A percentile compares a stretch with the other conserved stretches of the same genome.
Evolutionary conservation across 768 basidiomycete genomes (phyloP).

Genomic region (Rhizopogon salebrosus): DNA sequence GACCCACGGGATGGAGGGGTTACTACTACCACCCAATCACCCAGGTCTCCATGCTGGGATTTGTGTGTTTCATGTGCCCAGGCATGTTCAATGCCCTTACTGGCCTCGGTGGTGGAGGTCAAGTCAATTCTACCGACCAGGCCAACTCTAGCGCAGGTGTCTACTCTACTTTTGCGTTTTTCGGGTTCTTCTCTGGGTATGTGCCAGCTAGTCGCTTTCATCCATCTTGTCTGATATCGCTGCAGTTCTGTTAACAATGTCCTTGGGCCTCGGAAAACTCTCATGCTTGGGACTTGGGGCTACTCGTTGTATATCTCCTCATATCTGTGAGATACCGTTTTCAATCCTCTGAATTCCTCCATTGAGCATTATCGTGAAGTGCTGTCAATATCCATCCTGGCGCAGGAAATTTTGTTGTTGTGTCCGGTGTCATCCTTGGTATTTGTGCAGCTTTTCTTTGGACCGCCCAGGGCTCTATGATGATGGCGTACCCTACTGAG

Average conservation of each 20-base stretch:
- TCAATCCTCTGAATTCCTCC: background rate
- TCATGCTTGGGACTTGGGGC: conserved; percentile 46
- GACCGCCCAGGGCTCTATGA: conserved; percentile 47
- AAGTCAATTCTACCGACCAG: conserved; percentile 55
- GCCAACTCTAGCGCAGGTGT: conserved; percentile 67
- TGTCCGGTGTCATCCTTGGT: conserved; percentile 47
- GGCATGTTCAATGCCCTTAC: conserved; percentile 79
- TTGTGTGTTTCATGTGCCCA: conserved; percentile 54
- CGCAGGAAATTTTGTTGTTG: conserved; percentile 40
- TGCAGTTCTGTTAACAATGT: conserved; percentile 70
- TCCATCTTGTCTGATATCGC: background rate
- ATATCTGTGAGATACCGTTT: conserved; percentile 30
- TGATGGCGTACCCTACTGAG: conserved; percentile 54
- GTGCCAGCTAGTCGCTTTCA: conserved; percentile 10
- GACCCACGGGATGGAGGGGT: conserved; percentile 47
- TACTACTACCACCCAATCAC: conserved; percentile 47
- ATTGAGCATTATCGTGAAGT: conserved; percentile 32
- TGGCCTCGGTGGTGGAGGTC: conserved; percentile 78
- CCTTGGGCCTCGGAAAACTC: conserved; percentile 45
- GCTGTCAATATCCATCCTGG: conserved; percentile 35
- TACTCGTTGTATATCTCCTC: conserved; percentile 48
- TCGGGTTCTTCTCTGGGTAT: conserved; percentile 68
- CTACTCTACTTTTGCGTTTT: conserved; percentile 58
- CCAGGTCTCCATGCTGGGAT: conserved; percentile 51
- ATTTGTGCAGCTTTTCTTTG: conserved; percentile 47